These are phyloP conservation scores for Dipteronia sinensis DNA, from an alignment of 345 rosid species.

Conservation along the genomic window DNA sequence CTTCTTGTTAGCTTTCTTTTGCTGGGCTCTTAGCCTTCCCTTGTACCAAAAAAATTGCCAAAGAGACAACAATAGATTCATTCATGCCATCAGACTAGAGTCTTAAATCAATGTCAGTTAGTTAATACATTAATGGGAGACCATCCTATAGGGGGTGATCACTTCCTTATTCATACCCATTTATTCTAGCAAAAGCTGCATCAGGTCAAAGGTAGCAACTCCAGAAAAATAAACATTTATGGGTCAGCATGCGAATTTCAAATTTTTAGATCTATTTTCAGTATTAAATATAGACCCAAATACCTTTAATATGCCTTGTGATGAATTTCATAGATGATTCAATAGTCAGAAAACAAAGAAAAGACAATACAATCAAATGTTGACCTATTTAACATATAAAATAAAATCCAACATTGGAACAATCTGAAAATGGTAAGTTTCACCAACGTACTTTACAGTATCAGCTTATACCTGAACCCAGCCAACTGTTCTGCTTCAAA, in stretches of 20 bases:
- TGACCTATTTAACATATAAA: too few species aligned
- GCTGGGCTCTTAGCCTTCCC: too few species aligned
- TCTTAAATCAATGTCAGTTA: not conserved
- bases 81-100: not conserved
- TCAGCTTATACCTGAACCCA: constrained; percentile 62
- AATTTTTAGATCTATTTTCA: not conserved
- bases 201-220: not conserved
- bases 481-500: constrained; percentile 95
- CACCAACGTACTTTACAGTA: not conserved
- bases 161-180: not conserved
- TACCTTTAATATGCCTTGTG: not conserved
- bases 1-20: too few species aligned
- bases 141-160: not conserved
- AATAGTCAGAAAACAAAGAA: not conserved
- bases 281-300: not conserved
- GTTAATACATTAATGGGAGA: not conserved
- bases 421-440: not conserved
- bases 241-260: not conserved
- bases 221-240: not conserved
- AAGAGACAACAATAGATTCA: not conserved
- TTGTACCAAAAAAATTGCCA: not conserved
- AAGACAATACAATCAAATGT: not conserved
- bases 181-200: not conserved
- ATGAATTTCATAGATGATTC: not conserved
- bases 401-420: not conserved